Evolutionary conservation across 768 basidiomycete species (phyloP).

Genomic region (Calocera viscosa): DNA sequence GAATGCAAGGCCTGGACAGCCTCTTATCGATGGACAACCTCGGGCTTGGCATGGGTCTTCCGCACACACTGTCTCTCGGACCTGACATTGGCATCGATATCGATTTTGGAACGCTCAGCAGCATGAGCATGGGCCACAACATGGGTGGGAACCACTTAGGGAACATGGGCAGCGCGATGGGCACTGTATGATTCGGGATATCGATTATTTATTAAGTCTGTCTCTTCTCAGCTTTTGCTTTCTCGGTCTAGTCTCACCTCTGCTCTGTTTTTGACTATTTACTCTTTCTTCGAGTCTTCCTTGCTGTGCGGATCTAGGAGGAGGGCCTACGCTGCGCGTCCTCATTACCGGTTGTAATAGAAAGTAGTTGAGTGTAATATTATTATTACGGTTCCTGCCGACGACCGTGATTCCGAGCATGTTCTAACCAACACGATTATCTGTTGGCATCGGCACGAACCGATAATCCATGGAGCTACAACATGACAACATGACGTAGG

Average conservation of each 20-base stretch:
- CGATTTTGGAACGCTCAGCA: neutral
- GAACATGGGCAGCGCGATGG: neutral
- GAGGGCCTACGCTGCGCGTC: neutral
- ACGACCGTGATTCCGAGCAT: neutral
- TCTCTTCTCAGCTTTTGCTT: neutral
- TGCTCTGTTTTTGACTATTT: neutral
- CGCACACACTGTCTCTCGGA: neutral
- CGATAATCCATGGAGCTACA: neutral
- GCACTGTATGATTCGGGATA: neutral
- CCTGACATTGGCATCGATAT: neutral
- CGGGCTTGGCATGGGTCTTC: neutral
- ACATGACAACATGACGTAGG: neutral
- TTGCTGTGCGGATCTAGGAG: neutral
- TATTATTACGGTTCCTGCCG: neutral
- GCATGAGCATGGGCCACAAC: neutral
- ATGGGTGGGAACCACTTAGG: neutral
- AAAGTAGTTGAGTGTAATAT: neutral
- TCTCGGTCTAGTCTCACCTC: neutral
- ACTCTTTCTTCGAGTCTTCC: neutral
- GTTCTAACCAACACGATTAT: neutral
- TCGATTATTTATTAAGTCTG: neutral
- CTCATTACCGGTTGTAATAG: neutral
- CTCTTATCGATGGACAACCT: neutral
- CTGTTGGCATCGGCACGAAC: neutral
- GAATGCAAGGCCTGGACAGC: neutral